These are phyloP conservation scores for Penicillium simplicissimum DNA, from an alignment of 495 filamentous ascomycete genomes.

Conservation along the genomic window DNA sequence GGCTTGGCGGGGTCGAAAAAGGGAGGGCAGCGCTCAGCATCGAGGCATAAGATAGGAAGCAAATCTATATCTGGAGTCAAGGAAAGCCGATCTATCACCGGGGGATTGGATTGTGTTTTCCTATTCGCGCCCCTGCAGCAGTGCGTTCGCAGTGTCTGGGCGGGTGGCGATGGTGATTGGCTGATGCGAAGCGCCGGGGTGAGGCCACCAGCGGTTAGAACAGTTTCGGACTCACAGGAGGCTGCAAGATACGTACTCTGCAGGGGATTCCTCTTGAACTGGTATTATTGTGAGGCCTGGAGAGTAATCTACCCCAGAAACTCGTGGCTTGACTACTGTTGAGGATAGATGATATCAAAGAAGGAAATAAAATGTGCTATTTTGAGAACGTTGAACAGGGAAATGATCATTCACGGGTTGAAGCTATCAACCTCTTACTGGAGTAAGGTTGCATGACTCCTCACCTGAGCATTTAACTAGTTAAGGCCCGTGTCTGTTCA, in stretches of 20 bases:
- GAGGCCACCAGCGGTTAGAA: constrained; percentile 18
- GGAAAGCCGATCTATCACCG: neutral
- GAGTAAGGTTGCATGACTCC: neutral
- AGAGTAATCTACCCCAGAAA: neutral
- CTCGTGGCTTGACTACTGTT: constrained; percentile 1
- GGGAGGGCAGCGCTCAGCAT: neutral
- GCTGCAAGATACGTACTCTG: constrained; percentile 3
- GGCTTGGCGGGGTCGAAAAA: constrained; percentile 24
- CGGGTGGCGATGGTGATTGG: constrained; percentile 23
- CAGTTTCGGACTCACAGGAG: neutral
- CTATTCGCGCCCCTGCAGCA: constrained; percentile 10
- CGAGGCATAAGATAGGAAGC: neutral
- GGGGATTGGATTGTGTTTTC: neutral
- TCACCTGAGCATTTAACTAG: neutral
- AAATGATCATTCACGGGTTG: neutral
- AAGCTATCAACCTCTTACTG: neutral
- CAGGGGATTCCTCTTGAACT: neutral
- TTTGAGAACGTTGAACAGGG: neutral
- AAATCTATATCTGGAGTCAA: constrained; percentile 15
- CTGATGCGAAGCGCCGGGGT: constrained; percentile 22
- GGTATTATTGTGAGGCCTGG: neutral
- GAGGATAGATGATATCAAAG: neutral
- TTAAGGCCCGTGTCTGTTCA: too few species aligned
- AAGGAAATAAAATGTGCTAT: neutral
- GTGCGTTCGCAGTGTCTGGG: neutral